A percentile compares a stretch with the other conserved stretches of the same genome.
Conservation (phyloP, 208 protist genomes). For the Leishmania lainsoni region DNA sequence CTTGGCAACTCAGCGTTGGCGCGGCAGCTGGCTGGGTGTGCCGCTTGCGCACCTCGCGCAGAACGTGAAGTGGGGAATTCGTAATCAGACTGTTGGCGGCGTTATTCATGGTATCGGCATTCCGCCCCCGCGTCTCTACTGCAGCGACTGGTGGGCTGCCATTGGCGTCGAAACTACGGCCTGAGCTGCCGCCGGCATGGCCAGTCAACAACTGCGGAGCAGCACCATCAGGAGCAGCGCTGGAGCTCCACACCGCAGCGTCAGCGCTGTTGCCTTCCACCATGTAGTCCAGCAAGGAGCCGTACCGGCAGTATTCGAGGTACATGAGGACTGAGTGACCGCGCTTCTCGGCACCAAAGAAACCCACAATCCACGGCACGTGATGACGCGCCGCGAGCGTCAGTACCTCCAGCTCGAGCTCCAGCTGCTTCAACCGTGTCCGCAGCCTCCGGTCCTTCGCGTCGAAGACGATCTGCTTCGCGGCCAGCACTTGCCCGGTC, state of each 20-base stretch:
- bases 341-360: conserved; percentile 80
- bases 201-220: background rate
- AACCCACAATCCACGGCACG: conserved; percentile 87
- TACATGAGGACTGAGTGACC: conserved; percentile 92
- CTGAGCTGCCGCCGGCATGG: no score
- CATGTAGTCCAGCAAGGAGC: conserved; percentile 84
- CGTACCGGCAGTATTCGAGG: conserved; percentile 89
- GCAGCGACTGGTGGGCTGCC: conserved; percentile 4
- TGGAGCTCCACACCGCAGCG: conserved; percentile 23
- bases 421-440: conserved; percentile 65
- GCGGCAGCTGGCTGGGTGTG: background rate
- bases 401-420: conserved; percentile 85
- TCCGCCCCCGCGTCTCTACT: conserved; percentile 13
- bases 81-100: conserved; percentile 22
- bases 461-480: conserved; percentile 85
- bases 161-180: background rate
- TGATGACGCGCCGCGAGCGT: conserved; percentile 62
- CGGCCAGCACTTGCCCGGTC: conserved; percentile 78
- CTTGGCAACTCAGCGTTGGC: background rate
- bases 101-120: background rate
- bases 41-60: background rate
- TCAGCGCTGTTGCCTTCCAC: conserved; percentile 40
- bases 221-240: background rate
- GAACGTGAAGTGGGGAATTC: conserved; percentile 5
- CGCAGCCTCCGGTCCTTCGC: conserved; percentile 86